A percentile compares a stretch with the other conserved stretches of the same genome.
phyloP scores from a whole-genome alignment of 1,139 yeast species.

The Geotrichum aggregatum region DNA sequence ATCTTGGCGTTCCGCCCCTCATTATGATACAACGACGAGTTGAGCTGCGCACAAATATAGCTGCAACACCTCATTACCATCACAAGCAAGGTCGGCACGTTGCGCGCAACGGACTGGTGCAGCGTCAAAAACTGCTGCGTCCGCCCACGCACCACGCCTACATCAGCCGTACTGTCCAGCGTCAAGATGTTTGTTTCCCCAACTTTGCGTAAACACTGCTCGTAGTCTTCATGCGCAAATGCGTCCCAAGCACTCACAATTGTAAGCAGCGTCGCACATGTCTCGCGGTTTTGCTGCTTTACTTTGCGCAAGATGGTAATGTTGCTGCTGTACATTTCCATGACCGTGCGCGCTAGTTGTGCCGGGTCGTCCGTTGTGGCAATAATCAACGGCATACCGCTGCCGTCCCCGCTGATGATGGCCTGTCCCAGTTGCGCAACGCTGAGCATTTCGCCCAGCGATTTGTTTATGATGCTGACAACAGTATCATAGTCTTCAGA shows the following conservation, averaged over 20 bases:
- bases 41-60: slow-evolving; percentile 51
- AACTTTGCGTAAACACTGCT: slow-evolving; percentile 52
- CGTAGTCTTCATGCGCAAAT: slow-evolving; percentile 59
- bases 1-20: slow-evolving; percentile 50
- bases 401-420: slow-evolving; percentile 35
- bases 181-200: slow-evolving; percentile 67
- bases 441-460: slow-evolving; percentile 74
- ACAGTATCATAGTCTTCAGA: slow-evolving; percentile 87
- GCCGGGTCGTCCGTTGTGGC: slow-evolving; percentile 41
- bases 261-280: slow-evolving; percentile 60
- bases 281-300: slow-evolving; percentile 43
- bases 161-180: slow-evolving; percentile 44
- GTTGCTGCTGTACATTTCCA: slow-evolving; percentile 37
- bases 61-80: slow-evolving; percentile 79
- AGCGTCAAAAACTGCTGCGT: slow-evolving; percentile 58
- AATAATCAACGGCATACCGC: slow-evolving; percentile 30
- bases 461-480: slow-evolving; percentile 68
- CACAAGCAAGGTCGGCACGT: slow-evolving; percentile 72
- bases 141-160: slow-evolving; percentile 48
- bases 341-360: slow-evolving; percentile 41
- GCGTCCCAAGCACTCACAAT: slow-evolving; percentile 64
- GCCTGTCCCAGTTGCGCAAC: slow-evolving; percentile 70
- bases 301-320: slow-evolving; percentile 36
- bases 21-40: slow-evolving; percentile 47
- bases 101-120: slow-evolving; percentile 70